Percentiles rank a stretch among this genome's conserved stretches.
Evolutionary conservation across 2,329 filamentous ascomycete species (phyloP).

Genomic region (Hymenoscyphus fructigenus): DNA sequence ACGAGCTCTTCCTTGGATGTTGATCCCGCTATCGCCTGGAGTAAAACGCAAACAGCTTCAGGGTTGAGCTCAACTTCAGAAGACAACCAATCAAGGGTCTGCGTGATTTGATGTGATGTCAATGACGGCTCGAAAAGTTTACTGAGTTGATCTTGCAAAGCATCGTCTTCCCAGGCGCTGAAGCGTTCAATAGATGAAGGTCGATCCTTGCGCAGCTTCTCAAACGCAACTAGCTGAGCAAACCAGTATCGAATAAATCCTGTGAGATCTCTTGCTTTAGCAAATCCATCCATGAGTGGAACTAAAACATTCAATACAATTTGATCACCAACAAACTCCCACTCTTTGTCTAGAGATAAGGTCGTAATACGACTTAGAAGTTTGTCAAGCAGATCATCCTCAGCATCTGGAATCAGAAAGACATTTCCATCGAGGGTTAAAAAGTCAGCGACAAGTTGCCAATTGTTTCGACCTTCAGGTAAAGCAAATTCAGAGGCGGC

Average conservation of each 20-base stretch:
- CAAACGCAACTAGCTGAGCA: slow-evolving; percentile 31
- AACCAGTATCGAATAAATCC: slow-evolving; percentile 43
- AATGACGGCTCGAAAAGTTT: slow-evolving; percentile 40
- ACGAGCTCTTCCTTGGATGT: slow-evolving; percentile 38
- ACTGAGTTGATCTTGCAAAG: slow-evolving; percentile 29
- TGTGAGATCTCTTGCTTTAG: slow-evolving; percentile 41
- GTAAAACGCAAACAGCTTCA: slow-evolving; percentile 36
- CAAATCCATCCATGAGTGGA: slow-evolving; percentile 44
- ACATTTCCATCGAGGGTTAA: slow-evolving; percentile 46
- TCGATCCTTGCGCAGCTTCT: slow-evolving; percentile 28
- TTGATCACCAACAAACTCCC: slow-evolving; percentile 25
- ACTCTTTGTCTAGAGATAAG: slow-evolving; percentile 23
- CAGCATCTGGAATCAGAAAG: slow-evolving; percentile 41
- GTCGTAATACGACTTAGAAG: slow-evolving; percentile 38
- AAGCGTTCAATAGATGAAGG: slow-evolving; percentile 13
- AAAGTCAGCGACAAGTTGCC: slow-evolving; percentile 43
- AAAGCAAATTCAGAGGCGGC: slow-evolving; percentile 35
- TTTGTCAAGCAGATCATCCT: slow-evolving; percentile 31
- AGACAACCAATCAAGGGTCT: slow-evolving; percentile 39
- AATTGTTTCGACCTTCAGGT: slow-evolving; percentile 36
- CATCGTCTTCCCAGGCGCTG: slow-evolving; percentile 36
- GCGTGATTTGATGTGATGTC: slow-evolving; percentile 39
- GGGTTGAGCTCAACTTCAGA: slow-evolving; percentile 27
- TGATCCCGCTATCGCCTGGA: slow-evolving; percentile 42
- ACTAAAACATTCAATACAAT: slow-evolving; percentile 39